phyloP scores from a whole-genome alignment of 2,329 filamentous ascomycete species.

The Fusarium kyushuense region DNA sequence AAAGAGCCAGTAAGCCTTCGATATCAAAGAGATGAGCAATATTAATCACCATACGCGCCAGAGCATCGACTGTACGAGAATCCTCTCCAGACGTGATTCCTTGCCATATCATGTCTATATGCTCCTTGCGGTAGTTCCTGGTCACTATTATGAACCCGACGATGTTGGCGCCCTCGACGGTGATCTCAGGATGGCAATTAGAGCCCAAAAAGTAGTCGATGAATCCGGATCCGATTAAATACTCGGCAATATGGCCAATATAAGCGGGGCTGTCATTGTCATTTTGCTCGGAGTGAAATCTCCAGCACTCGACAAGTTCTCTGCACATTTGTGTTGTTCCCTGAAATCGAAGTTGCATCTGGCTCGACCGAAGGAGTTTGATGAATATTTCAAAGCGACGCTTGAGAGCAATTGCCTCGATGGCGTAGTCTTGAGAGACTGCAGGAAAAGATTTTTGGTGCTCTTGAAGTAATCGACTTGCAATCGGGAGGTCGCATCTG shows the following conservation, averaged over 20 bases:
- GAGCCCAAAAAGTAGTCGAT: slow-evolving; percentile 90
- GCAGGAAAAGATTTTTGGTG: slow-evolving; percentile 51
- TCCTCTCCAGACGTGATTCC: slow-evolving; percentile 86
- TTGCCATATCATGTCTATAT: slow-evolving; percentile 87
- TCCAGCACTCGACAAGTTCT: slow-evolving; percentile 77
- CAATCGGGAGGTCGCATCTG: slow-evolving; percentile 52
- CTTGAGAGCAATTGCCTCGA: slow-evolving; percentile 67
- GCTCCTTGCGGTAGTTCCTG: slow-evolving; percentile 74
- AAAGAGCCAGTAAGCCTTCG: slow-evolving; percentile 71
- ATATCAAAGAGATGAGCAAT: slow-evolving; percentile 64
- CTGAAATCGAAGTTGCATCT: slow-evolving; percentile 89
- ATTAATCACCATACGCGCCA: slow-evolving; percentile 72
- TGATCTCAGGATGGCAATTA: slow-evolving; percentile 92
- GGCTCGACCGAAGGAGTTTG: slow-evolving; percentile 81
- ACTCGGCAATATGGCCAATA: slow-evolving; percentile 75
- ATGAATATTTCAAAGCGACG: slow-evolving; percentile 79
- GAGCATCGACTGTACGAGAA: slow-evolving; percentile 83
- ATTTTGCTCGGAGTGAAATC: slow-evolving; percentile 62
- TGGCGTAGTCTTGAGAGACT: slow-evolving; percentile 54
- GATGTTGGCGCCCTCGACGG: slow-evolving; percentile 83
- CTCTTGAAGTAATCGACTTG: slow-evolving; percentile 47
- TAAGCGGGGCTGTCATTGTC: slow-evolving; percentile 60
- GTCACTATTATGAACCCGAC: slow-evolving; percentile 89
- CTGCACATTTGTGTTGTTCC: slow-evolving; percentile 80
- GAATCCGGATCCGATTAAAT: slow-evolving; percentile 76